Evolutionary conservation across 768 basidiomycete genomes (phyloP).

Genomic region (Tylopilus cervinicoccineus): DNA sequence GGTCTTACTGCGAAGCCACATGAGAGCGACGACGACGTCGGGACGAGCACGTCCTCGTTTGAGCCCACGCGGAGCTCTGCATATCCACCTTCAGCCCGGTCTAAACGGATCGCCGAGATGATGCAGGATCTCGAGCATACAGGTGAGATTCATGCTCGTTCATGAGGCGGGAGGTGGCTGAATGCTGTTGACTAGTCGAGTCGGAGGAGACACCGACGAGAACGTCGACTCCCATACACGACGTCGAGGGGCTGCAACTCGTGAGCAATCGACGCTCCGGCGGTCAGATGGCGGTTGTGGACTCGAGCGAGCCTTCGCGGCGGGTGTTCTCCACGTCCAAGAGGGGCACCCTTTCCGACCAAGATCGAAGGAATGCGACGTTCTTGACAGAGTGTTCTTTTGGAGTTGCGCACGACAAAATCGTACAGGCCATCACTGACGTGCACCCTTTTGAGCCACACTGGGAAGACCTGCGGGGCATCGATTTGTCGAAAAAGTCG

Average conservation of each 20-base stretch:
- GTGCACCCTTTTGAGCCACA: slow-evolving; percentile 91
- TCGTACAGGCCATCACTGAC: slow-evolving; percentile 92
- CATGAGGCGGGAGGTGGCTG: slow-evolving; percentile 1
- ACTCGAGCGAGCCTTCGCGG: slow-evolving; percentile 29
- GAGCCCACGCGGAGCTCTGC: slow-evolving; percentile 19
- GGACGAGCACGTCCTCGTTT: slow-evolving; percentile 16
- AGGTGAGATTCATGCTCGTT: slow-evolving; percentile 45
- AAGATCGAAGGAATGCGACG: slow-evolving; percentile 45
- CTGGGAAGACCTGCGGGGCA: slow-evolving; percentile 77
- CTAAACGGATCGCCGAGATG: slow-evolving; percentile 79
- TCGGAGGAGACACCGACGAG: slow-evolving; percentile 57
- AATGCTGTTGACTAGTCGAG: slow-evolving; percentile 21
- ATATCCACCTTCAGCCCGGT: slow-evolving; percentile 58
- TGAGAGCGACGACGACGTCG: slow-evolving; percentile 36
- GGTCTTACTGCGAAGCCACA: slow-evolving; percentile 45
- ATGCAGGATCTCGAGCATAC: slow-evolving; percentile 68
- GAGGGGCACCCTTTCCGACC: slow-evolving; percentile 34
- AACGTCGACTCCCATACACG: slow-evolving; percentile 42
- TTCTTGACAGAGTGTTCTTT: slow-evolving; percentile 98
- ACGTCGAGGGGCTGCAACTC: slow-evolving; percentile 45
- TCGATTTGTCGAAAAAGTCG: slow-evolving; percentile 65
- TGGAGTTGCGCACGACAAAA: slow-evolving; percentile 84
- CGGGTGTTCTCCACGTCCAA: slow-evolving; percentile 45
- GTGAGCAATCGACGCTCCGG: slow-evolving; percentile 41
- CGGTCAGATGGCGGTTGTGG: slow-evolving; percentile 23